Percentiles rank a stretch among this genome's conserved stretches.
These are phyloP conservation scores for Aspergillus spinulosporus DNA, from an alignment of 2,329 filamentous ascomycete species.

Conservation along the genomic window DNA sequence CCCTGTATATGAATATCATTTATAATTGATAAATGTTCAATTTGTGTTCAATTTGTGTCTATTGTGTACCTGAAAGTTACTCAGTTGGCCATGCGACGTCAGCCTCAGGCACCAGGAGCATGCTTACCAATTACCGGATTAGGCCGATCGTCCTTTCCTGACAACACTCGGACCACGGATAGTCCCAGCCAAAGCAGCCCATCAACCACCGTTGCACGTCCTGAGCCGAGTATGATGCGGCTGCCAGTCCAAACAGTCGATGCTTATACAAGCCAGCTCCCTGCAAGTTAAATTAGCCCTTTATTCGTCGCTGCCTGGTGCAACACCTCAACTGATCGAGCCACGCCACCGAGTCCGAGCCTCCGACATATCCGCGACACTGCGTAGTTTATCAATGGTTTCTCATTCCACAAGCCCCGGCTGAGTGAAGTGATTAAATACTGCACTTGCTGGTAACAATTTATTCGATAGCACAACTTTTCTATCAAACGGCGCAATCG, in stretches of 20 bases:
- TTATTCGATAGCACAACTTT: background rate
- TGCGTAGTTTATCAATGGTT: background rate
- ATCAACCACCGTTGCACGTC: background rate
- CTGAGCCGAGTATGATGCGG: conserved; percentile 11
- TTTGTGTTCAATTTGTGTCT: background rate
- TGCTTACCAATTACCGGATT: conserved; percentile 22
- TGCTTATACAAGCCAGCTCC: background rate
- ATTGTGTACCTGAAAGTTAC: background rate
- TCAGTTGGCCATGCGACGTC: too few species aligned
- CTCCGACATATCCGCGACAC: background rate
- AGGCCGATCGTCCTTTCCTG: conserved; percentile 16
- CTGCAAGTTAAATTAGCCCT: conserved; percentile 1
- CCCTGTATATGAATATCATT: conserved; percentile 10
- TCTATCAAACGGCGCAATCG: background rate
- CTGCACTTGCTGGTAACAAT: background rate
- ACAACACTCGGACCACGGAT: background rate
- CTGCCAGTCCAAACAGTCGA: conserved; percentile 2
- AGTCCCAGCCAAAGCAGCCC: background rate
- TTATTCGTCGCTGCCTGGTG: conserved; percentile 6
- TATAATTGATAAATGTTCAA: background rate
- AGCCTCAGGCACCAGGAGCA: conserved; percentile 7
- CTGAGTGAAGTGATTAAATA: background rate
- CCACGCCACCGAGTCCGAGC: background rate
- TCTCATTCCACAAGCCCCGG: background rate
- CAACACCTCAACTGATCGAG: background rate